Conservation (phyloP, 1,284 basidiomycete genomes). For the Microbotryum lychnidis-dioicae region DNA sequence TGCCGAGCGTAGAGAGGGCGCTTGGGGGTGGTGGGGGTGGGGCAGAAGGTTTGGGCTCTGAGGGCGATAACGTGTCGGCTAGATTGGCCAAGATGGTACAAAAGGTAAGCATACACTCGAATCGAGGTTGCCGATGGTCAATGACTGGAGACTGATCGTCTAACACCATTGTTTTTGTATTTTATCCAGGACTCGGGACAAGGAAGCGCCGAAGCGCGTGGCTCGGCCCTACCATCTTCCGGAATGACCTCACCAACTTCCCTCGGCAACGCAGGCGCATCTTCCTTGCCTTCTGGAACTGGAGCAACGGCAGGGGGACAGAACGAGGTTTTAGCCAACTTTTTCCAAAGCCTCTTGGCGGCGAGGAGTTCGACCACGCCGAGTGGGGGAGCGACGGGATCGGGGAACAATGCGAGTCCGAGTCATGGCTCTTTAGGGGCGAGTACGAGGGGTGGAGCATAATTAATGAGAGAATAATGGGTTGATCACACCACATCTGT, state of each 20-base stretch:
- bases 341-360: constrained; percentile 66
- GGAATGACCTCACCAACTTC: constrained; percentile 49
- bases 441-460: too few species aligned
- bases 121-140: background rate
- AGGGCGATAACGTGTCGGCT: constrained; percentile 2
- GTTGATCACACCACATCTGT: too few species aligned
- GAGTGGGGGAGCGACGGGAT: too few species aligned
- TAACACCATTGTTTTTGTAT: too few species aligned
- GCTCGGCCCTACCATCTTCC: constrained; percentile 34
- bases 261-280: background rate
- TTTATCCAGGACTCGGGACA: too few species aligned
- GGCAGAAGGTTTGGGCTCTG: constrained; percentile 31
- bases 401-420: too few species aligned
- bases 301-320: constrained; percentile 33
- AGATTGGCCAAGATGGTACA: constrained; percentile 34
- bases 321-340: constrained; percentile 73
- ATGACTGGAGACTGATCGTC: too few species aligned
- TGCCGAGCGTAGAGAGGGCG: constrained; percentile 77
- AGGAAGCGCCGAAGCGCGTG: too few species aligned
- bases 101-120: constrained; percentile 4
- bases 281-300: background rate
- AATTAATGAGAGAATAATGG: too few species aligned
- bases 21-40: constrained; percentile 53
- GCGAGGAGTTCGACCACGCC: background rate
- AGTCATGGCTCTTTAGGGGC: too few species aligned